A percentile compares a stretch with the other conserved stretches of the same genome.
Conservation (phyloP, 2,329 filamentous ascomycete genomes). For the Ceratocystis papillata region DNA sequence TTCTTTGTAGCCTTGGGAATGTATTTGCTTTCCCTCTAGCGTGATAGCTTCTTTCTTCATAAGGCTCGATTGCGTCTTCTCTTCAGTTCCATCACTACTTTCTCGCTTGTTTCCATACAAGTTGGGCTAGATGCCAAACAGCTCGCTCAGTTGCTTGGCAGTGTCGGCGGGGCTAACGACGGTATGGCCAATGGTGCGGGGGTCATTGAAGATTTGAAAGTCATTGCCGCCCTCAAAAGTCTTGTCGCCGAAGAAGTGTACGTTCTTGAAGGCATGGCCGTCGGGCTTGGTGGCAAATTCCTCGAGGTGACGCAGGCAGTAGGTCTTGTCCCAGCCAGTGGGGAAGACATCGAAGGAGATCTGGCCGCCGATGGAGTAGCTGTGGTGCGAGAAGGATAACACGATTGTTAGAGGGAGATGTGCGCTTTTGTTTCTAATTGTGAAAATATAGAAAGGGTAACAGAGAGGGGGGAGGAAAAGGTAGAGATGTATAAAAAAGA, state of each 20-base stretch:
- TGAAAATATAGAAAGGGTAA: not conserved
- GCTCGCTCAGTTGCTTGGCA: slow-evolving; percentile 63
- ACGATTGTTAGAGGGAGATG: not conserved
- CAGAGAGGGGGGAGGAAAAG: slow-evolving; percentile 20
- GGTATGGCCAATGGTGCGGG: slow-evolving; percentile 71
- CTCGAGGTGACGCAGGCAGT: slow-evolving; percentile 82
- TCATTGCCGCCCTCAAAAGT: slow-evolving; percentile 84
- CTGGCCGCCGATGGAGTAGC: slow-evolving; percentile 88
- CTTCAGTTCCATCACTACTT: too few relatives aligned
- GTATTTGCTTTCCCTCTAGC: too few relatives aligned
- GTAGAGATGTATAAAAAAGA: slow-evolving; percentile 3
- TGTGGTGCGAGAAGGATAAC: slow-evolving; percentile 30
- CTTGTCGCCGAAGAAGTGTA: slow-evolving; percentile 99
- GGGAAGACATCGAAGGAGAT: slow-evolving; percentile 99
- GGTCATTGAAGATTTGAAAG: slow-evolving; percentile 81
- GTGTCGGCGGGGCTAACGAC: slow-evolving; percentile 78
- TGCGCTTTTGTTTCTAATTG: not conserved
- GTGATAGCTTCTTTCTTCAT: not conserved
- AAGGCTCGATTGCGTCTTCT: not conserved
- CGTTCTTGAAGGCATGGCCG: slow-evolving; percentile 67
- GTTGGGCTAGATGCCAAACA: slow-evolving; percentile 53
- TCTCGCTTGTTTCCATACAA: not conserved
- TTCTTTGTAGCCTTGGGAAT: too few relatives aligned
- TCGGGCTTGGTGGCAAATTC: slow-evolving; percentile 59
- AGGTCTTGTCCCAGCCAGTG: slow-evolving; percentile 95